These are phyloP conservation scores for Colletotrichum truncatum DNA, from an alignment of 2,329 filamentous ascomycete species.

Conservation along the genomic window DNA sequence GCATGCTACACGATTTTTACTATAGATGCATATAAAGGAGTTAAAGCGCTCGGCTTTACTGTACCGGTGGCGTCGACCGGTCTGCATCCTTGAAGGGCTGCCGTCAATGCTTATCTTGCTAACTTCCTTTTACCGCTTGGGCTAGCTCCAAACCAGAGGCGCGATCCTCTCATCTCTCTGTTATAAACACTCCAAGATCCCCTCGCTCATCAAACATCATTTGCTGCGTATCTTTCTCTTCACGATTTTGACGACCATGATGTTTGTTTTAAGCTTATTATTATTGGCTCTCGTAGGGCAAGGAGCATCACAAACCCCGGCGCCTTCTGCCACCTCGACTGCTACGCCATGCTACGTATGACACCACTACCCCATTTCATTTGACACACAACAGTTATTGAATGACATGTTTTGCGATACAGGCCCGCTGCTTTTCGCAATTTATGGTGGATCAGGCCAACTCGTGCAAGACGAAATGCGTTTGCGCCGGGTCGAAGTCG, in stretches of 20 bases:
- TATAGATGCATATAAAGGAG: background rate
- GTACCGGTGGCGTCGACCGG: background rate
- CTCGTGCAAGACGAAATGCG: background rate
- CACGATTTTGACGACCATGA: too few relatives aligned
- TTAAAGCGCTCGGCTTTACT: background rate
- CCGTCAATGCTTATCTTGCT: background rate
- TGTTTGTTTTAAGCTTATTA: too few relatives aligned
- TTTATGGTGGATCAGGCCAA: background rate
- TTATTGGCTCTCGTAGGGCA: background rate
- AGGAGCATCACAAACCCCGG: background rate
- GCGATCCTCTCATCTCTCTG: background rate
- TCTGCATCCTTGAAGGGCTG: background rate
- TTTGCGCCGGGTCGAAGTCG: background rate
- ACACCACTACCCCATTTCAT: background rate
- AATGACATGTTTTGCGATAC: background rate
- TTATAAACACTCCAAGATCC: background rate
- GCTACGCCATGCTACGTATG: background rate
- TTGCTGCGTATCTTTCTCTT: background rate
- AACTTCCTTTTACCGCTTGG: background rate
- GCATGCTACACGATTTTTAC: background rate
- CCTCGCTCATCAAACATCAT: background rate
- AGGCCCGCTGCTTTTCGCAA: background rate
- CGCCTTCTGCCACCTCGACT: background rate
- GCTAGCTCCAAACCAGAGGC: constrained; percentile 3
- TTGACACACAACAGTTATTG: background rate